These are phyloP conservation scores for Xylaria sp. DNA, from an alignment of 2,329 filamentous ascomycete species.

Conservation along the genomic window DNA sequence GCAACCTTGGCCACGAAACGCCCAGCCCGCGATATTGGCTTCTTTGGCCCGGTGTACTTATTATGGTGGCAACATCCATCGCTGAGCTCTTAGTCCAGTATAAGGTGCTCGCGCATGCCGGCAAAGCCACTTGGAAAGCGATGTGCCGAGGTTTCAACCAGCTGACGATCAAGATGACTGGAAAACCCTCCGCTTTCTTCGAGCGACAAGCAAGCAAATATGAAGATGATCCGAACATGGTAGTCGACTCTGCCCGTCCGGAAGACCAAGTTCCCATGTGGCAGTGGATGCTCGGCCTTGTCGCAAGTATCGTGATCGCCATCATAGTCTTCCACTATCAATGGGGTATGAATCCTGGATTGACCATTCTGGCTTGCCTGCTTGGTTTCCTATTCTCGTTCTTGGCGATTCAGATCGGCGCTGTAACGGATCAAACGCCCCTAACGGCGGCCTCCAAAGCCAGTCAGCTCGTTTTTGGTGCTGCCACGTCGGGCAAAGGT, in stretches of 20 bases:
- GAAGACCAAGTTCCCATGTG: slow-evolving; percentile 62
- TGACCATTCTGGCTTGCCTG: slow-evolving; percentile 65
- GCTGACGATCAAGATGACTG: slow-evolving; percentile 49
- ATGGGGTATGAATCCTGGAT: slow-evolving; percentile 65
- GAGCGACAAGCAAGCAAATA: slow-evolving; percentile 51
- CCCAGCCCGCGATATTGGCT: slow-evolving; percentile 55
- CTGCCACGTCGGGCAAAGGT: slow-evolving; percentile 66
- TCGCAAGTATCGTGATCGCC: slow-evolving; percentile 60
- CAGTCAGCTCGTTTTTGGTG: slow-evolving; percentile 74
- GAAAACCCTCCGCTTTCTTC: slow-evolving; percentile 56
- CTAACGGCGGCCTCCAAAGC: slow-evolving; percentile 74
- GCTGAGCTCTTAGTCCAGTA: slow-evolving; percentile 54
- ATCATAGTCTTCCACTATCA: slow-evolving; percentile 62
- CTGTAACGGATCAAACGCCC: slow-evolving; percentile 70
- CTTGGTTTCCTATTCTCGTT: slow-evolving; percentile 70
- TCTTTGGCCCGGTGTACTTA: slow-evolving; percentile 55
- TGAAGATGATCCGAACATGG: slow-evolving; percentile 51
- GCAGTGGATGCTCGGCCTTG: slow-evolving; percentile 61
- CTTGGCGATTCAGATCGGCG: slow-evolving; percentile 69
- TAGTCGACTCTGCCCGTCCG: slow-evolving; percentile 60
- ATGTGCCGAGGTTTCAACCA: slow-evolving; percentile 55
- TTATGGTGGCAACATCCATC: slow-evolving; percentile 55
- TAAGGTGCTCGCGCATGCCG: slow-evolving; percentile 52
- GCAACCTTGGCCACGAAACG: slow-evolving; percentile 46
- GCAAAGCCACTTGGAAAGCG: slow-evolving; percentile 60